Evolutionary conservation across 1,284 basidiomycete species (phyloP).

Genomic region (Vanrija sp.): DNA sequence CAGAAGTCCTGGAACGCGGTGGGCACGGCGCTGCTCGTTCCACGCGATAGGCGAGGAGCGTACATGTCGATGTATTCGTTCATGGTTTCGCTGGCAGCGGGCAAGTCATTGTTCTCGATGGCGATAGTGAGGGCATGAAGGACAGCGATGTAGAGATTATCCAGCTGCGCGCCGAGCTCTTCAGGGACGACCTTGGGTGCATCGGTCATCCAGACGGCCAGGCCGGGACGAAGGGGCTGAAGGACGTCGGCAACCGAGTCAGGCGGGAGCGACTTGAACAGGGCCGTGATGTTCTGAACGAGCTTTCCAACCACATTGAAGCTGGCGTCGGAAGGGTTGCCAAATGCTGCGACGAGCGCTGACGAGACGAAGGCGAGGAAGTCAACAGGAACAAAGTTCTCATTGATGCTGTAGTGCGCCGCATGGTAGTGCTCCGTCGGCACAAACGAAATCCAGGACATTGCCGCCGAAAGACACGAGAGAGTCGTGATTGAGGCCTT

Average conservation of each 20-base stretch:
- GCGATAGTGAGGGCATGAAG: slow-evolving; percentile 22
- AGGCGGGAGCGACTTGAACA: slow-evolving; percentile 13
- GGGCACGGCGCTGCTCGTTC: slow-evolving; percentile 20
- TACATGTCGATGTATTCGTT: slow-evolving; percentile 32
- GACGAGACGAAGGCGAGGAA: slow-evolving; percentile 31
- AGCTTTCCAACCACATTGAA: slow-evolving; percentile 10
- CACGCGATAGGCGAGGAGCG: slow-evolving; percentile 34
- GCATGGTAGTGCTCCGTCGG: slow-evolving; percentile 22
- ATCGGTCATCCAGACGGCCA: slow-evolving; percentile 32
- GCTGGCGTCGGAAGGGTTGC: slow-evolving; percentile 7
- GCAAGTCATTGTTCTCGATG: slow-evolving; percentile 21
- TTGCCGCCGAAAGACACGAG: slow-evolving; percentile 32
- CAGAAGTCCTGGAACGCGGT: slow-evolving; percentile 39
- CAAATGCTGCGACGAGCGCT: slow-evolving; percentile 23
- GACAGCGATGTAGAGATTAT: slow-evolving; percentile 32
- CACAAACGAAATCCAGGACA: slow-evolving; percentile 27
- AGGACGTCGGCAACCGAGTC: slow-evolving; percentile 19
- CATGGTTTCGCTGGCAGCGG: slow-evolving; percentile 21
- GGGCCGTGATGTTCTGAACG: slow-evolving; percentile 13
- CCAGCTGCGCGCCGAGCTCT: slow-evolving; percentile 21
- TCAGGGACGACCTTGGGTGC: slow-evolving; percentile 4
- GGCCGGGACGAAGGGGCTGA: slow-evolving; percentile 10
- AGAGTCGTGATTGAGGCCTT: slow-evolving; percentile 34
- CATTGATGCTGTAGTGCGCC: slow-evolving; percentile 33
- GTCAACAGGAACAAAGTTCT: slow-evolving; percentile 37